Percentiles rank a stretch among this genome's conserved stretches.
These are phyloP conservation scores for Globisporangium megalacanthum DNA, from an alignment of 352 stramenopile genomes.

Conservation along the genomic window DNA sequence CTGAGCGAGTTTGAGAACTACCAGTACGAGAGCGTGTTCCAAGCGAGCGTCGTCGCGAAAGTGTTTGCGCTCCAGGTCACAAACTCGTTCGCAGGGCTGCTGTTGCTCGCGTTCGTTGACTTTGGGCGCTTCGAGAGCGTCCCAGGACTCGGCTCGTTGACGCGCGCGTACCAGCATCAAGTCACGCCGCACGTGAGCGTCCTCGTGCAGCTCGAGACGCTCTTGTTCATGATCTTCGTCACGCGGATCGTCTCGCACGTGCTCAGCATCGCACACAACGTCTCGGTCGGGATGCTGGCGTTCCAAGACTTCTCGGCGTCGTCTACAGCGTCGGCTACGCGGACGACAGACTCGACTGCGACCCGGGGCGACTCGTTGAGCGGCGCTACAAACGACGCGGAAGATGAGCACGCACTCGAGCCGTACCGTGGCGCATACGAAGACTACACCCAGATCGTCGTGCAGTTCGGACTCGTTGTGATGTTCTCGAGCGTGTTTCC, in stretches of 20 bases:
- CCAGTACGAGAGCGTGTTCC: conserved; percentile 18
- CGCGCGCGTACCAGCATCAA: conserved; percentile 8
- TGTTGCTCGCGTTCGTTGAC: conserved; percentile 26
- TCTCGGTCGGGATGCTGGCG: neutral
- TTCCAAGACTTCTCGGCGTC: neutral
- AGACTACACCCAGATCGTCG: conserved; percentile 35
- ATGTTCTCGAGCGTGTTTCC: conserved; percentile 43
- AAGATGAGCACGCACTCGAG: conserved; percentile 14
- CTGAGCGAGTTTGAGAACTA: conserved; percentile 35
- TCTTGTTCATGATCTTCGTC: conserved; percentile 30
- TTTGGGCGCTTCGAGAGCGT: neutral
- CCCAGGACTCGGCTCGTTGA: conserved; percentile 1
- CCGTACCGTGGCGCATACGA: conserved; percentile 26
- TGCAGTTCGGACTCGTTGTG: conserved; percentile 37
- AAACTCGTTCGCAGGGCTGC: conserved; percentile 31
- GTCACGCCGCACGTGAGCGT: conserved; percentile 18
- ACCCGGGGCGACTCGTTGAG: neutral
- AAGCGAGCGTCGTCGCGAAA: conserved; percentile 28
- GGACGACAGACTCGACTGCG: neutral
- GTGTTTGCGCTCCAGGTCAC: conserved; percentile 36
- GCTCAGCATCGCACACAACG: conserved; percentile 11
- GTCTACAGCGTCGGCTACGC: neutral
- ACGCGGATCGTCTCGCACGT: conserved; percentile 20
- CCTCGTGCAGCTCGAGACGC: conserved; percentile 36
- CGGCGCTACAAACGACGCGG: neutral